phyloP scores from a whole-genome alignment of 2,329 filamentous ascomycete species.

The Alternaria longipes region DNA sequence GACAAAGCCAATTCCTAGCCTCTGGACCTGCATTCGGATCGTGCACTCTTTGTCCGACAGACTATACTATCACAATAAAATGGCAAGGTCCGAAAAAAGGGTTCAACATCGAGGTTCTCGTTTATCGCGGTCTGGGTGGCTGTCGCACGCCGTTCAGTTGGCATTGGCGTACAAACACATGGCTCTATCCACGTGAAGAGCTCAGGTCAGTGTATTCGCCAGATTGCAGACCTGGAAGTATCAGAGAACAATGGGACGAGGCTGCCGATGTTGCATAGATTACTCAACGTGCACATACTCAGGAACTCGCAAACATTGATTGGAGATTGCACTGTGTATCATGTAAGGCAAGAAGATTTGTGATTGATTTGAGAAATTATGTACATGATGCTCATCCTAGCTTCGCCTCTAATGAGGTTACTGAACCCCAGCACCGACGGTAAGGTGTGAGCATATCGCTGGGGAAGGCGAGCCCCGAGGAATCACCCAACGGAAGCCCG shows the following conservation, averaged over 20 bases:
- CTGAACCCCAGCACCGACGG: neutral
- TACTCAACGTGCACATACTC: too few species aligned
- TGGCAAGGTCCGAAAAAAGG: conserved; percentile 25
- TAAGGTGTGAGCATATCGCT: neutral
- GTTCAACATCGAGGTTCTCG: conserved; percentile 18
- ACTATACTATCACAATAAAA: conserved; percentile 28
- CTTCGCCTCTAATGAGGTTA: neutral
- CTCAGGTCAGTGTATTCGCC: conserved; percentile 11
- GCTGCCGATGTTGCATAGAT: conserved; percentile 15
- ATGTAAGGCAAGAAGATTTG: neutral
- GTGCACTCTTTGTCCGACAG: conserved; percentile 28
- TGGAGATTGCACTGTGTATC: neutral
- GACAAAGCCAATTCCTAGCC: conserved; percentile 13
- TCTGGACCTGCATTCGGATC: conserved; percentile 27
- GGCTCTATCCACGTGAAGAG: neutral
- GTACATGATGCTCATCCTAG: neutral
- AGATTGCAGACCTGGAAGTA: conserved; percentile 21
- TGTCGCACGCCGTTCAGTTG: conserved; percentile 30
- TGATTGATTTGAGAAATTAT: neutral
- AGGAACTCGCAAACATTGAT: neutral
- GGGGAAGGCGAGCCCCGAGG: neutral
- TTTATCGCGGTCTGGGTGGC: conserved; percentile 27
- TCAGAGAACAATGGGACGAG: conserved; percentile 30
- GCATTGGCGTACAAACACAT: conserved; percentile 22
- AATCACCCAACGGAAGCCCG: neutral